Conservation (phyloP, 1,284 basidiomycete species). For the Porogramme epimiltina region DNA sequence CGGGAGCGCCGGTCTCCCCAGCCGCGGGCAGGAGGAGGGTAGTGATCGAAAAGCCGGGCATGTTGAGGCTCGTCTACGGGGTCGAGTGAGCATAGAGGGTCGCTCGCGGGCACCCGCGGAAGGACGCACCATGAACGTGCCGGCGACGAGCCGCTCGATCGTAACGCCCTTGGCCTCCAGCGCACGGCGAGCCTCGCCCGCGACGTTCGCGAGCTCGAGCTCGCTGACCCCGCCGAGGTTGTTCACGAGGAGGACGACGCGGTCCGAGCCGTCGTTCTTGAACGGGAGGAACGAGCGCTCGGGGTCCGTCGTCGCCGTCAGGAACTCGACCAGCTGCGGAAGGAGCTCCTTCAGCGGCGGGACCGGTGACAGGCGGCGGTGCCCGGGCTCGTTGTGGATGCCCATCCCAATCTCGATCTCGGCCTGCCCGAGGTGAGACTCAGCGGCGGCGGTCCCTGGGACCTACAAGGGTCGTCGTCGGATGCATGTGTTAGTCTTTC, state of each 20-base stretch:
- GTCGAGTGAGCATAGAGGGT: too few species aligned
- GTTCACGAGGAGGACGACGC: constrained; percentile 73
- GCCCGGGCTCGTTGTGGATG: constrained; percentile 92
- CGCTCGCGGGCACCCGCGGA: background rate
- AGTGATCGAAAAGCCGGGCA: constrained; percentile 93
- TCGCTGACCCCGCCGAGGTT: constrained; percentile 87
- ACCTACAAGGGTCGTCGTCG: constrained; percentile 54
- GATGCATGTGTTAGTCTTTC: too few species aligned
- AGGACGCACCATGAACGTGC: constrained; percentile 78
- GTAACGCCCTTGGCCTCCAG: constrained; percentile 59
- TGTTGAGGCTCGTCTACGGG: constrained; percentile 83
- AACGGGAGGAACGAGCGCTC: constrained; percentile 90
- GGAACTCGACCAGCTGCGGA: constrained; percentile 68
- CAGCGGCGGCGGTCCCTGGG: constrained; percentile 72
- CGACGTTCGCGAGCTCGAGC: constrained; percentile 80
- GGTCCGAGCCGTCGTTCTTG: constrained; percentile 54
- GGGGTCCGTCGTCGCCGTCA: constrained; percentile 74
- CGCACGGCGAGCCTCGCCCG: constrained; percentile 58
- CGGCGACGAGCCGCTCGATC: constrained; percentile 68
- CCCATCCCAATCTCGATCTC: constrained; percentile 90
- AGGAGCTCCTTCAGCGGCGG: constrained; percentile 74
- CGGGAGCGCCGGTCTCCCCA: constrained; percentile 35
- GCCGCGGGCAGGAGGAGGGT: constrained; percentile 75
- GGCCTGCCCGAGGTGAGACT: constrained; percentile 58
- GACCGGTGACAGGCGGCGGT: constrained; percentile 69